Evolutionary conservation across 2,329 filamentous ascomycete species (phyloP).

Genomic region (Colletotrichum kahawae): DNA sequence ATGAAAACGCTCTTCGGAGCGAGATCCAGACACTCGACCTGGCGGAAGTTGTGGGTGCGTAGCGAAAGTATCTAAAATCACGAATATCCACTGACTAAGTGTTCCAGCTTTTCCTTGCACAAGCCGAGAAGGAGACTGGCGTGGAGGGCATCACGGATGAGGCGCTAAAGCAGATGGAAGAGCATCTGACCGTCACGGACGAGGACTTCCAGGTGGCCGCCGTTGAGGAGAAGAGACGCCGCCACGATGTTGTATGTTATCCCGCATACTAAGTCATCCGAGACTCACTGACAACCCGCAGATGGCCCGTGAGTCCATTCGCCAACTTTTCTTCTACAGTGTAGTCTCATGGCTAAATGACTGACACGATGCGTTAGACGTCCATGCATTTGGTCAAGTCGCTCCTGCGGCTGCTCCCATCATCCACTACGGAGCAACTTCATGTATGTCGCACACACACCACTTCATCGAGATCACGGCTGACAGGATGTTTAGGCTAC

Average conservation of each 20-base stretch:
- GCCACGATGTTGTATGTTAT: constrained; percentile 46
- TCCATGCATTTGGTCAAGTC: constrained; percentile 75
- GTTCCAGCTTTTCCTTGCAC: constrained; percentile 69
- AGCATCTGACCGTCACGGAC: constrained; percentile 77
- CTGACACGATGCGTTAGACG: constrained; percentile 31
- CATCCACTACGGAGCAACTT: constrained; percentile 65
- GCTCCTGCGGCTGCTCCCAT: constrained; percentile 82
- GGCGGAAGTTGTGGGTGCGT: constrained; percentile 77
- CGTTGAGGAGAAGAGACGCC: constrained; percentile 75
- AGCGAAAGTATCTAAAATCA: background rate
- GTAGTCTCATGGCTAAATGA: background rate
- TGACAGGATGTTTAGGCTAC: background rate
- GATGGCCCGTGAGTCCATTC: constrained; percentile 32
- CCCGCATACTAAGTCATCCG: background rate
- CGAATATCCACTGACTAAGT: background rate
- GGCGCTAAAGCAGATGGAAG: constrained; percentile 77
- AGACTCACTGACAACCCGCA: background rate
- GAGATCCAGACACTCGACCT: constrained; percentile 75
- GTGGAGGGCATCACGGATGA: constrained; percentile 72
- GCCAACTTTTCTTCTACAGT: background rate
- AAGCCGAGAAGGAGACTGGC: constrained; percentile 81
- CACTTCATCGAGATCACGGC: background rate
- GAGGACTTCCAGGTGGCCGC: constrained; percentile 77
- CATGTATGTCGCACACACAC: background rate
- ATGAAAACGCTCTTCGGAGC: constrained; percentile 84